A percentile compares a stretch with the other conserved stretches of the same genome.
Conservation (phyloP, 1,284 basidiomycete genomes). For the Acaromyces ingoldii region DNA sequence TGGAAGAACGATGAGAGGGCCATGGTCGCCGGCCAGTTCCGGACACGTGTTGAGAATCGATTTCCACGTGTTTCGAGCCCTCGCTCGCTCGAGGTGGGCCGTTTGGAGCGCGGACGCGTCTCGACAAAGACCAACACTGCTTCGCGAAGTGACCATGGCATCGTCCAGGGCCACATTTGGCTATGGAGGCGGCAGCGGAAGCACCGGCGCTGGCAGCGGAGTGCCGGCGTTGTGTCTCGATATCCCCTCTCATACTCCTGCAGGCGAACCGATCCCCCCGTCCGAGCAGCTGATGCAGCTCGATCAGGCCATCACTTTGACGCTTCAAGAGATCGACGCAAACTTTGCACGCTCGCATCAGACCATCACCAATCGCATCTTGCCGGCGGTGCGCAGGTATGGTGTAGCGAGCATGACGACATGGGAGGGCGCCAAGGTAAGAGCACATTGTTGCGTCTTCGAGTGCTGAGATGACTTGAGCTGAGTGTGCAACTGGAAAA, state of each 20-base stretch:
- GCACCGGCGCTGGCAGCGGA: too few relatives aligned
- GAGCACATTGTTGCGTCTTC: constrained; percentile 23
- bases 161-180: too few relatives aligned
- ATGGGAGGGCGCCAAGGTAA: constrained; percentile 76
- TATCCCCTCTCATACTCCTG: not conserved
- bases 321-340: constrained; percentile 77
- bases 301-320: constrained; percentile 85
- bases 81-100: too few relatives aligned
- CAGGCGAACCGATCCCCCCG: constrained; percentile 53
- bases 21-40: too few relatives aligned
- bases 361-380: constrained; percentile 70
- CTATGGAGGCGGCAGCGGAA: too few relatives aligned
- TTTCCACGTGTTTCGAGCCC: too few relatives aligned
- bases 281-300: constrained; percentile 87
- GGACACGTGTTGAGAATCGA: too few relatives aligned
- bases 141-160: too few relatives aligned
- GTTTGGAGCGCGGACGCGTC: too few relatives aligned
- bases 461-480: not conserved
- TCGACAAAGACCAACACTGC: too few relatives aligned
- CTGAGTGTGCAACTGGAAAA: constrained; percentile 44
- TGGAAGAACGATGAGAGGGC: too few relatives aligned
- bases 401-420: constrained; percentile 79
- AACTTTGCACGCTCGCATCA: constrained; percentile 87
- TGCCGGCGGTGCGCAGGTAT: constrained; percentile 83
- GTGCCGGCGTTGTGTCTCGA: too few relatives aligned